Evolutionary conservation across 2,329 filamentous ascomycete genomes (phyloP), one percentile per base, ranked within the genome.

Genomic region (Cladosporium sphaerospermum): DNA sequence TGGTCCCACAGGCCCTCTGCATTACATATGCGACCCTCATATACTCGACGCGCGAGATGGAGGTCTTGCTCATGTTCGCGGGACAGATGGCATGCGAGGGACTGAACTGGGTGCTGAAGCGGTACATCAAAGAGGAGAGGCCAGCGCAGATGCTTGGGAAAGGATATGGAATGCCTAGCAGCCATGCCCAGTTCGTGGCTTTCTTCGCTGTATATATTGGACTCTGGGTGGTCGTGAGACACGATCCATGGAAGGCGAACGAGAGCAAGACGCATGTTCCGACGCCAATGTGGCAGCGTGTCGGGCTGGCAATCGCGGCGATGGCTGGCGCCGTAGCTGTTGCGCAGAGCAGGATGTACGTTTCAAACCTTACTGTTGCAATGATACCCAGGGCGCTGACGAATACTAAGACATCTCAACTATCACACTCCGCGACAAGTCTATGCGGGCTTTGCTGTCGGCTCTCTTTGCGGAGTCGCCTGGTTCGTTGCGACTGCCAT

Each of bases 101-200:
- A 28, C 74, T 95, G 63, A 99, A 99, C 72, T 96, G 95, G 70
- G 73, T 78, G 3, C 76, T 99, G 45, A 99, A 99, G 76, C 82
- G 93, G 23, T 76, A 89, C 57, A 92, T 99, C 69, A 93, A 92
- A 67, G 89, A 97, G 71, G 89, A 96, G 70, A 81, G 93, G 46
- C 93, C 93, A 28, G 81, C 78, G 84, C 81, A 81, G 70, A 82
- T 85, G 76, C 84, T 91, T 65, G 82, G 89, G 53, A 95, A 95
- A 70, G 93, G 93, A 59, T 99, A 99, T 67, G 95, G 93, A 62
- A 99, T 99, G 95, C 93, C 93, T 9, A 85, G 82, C 7, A 96
- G 91, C 36, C 93, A 99, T 73, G 88, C 93, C 8, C 93, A 99
- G 74, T 99, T 96, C 69, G 87, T 92, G 56, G 81, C 86, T 53